Evolutionary conservation across 306 rosid species (phyloP).

Genomic region (Sechiopsis laciniata): DNA sequence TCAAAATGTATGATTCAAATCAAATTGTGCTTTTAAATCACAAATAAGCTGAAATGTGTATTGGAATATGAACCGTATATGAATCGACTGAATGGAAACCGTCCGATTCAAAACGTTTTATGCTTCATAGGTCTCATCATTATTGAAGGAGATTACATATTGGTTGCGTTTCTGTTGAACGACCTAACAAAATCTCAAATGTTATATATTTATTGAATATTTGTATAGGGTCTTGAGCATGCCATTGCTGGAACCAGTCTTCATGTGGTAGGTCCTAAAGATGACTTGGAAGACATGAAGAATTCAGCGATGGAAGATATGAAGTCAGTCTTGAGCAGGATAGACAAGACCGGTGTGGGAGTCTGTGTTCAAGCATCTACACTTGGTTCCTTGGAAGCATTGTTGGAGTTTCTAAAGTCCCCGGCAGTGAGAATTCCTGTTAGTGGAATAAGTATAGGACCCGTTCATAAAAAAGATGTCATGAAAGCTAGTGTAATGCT

Average conservation of each 20-base stretch:
- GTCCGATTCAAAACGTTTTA: too few species aligned
- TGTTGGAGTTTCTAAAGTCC: constrained; percentile 82
- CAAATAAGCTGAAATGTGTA: too few species aligned
- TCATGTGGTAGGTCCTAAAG: constrained; percentile 72
- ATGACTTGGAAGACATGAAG: constrained; percentile 74
- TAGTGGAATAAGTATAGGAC: constrained; percentile 87
- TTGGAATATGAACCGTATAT: too few species aligned
- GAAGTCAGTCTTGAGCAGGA: constrained; percentile 74
- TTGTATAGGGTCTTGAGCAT: constrained; percentile 79
- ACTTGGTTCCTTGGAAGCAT: constrained; percentile 91
- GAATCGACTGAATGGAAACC: too few species aligned
- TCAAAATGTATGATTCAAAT: too few species aligned
- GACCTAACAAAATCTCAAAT: neutral
- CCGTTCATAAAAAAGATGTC: constrained; percentile 91
- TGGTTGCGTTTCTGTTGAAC: neutral
- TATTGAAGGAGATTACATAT: neutral
- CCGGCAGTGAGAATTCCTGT: constrained; percentile 90
- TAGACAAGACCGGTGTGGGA: constrained; percentile 85
- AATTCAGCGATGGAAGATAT: constrained; percentile 72
- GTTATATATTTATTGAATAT: constrained; percentile 16
- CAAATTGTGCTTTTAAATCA: too few species aligned
- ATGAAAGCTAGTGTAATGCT: constrained; percentile 99
- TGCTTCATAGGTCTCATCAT: constrained; percentile 5
- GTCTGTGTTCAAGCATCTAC: constrained; percentile 97
- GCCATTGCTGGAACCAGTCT: constrained; percentile 92